phyloP scores from a whole-genome alignment of 768 basidiomycete species.

The Macrocybe gigantea region DNA sequence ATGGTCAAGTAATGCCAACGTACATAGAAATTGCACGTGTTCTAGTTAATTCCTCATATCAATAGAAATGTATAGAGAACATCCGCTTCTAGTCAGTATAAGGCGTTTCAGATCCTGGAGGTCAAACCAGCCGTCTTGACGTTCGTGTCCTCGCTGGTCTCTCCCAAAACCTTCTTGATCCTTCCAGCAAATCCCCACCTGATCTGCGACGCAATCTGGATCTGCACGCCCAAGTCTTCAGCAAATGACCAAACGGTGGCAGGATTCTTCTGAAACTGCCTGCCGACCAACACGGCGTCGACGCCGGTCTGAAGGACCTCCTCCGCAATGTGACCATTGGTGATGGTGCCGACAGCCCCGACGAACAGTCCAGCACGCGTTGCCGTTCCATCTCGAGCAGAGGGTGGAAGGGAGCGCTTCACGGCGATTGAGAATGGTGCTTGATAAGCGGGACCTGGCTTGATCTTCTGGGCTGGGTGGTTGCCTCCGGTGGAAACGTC shows the following conservation, averaged over 20 bases:
- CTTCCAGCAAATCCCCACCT: slow-evolving; percentile 46
- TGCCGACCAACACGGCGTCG: slow-evolving; percentile 51
- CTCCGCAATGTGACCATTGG: slow-evolving; percentile 49
- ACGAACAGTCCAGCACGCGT: slow-evolving; percentile 27
- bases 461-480: slow-evolving; percentile 33
- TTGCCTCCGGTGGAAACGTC: slow-evolving; percentile 70
- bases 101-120: no score
- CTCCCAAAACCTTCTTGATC: slow-evolving; percentile 10
- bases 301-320: slow-evolving; percentile 51
- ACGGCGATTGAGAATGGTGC: slow-evolving; percentile 49
- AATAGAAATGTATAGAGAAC: no score
- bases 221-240: slow-evolving; percentile 45
- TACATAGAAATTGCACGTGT: no score
- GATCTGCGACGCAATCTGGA: slow-evolving; percentile 47
- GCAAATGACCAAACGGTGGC: slow-evolving; percentile 47
- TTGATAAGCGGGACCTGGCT: slow-evolving; percentile 40
- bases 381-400: slow-evolving; percentile 5
- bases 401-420: slow-evolving; percentile 35
- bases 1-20: no score
- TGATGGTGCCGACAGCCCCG: slow-evolving; percentile 49
- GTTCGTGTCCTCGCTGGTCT: not conserved
- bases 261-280: slow-evolving; percentile 59
- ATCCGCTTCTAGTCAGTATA: no score
- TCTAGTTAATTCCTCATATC: no score
- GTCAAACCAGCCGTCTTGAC: no score